Conservation (phyloP, 83 land plant species). For the Thuja plicata region DNA sequence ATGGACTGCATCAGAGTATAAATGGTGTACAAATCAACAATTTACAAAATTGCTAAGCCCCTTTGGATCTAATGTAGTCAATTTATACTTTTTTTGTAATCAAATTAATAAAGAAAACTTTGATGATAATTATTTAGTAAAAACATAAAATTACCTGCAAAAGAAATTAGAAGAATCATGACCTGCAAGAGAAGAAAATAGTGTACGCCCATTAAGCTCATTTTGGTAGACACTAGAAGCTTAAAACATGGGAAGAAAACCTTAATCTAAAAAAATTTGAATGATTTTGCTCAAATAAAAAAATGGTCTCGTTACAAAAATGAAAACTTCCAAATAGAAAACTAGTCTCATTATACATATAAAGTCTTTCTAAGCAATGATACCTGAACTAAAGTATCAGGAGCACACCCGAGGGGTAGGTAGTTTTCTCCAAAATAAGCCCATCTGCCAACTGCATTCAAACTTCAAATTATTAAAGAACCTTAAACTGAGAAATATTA, state of each 20-base stretch:
- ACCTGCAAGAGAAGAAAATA: constrained; percentile 7
- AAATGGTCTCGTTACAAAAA: not conserved
- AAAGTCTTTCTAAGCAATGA: not conserved
- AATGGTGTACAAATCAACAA: not conserved
- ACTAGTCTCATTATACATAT: not conserved
- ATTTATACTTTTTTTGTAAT: not conserved
- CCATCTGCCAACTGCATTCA: constrained; percentile 82
- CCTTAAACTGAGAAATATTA: not conserved
- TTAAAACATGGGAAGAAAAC: not conserved
- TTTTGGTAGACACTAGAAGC: not conserved
- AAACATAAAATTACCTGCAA: not conserved
- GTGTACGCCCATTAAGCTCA: not conserved
- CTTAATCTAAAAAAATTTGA: not conserved
- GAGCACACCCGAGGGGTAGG: constrained; percentile 93
- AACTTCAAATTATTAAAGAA: not conserved
- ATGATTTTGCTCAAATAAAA: not conserved
- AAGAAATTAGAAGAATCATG: not conserved
- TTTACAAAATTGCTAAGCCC: not conserved
- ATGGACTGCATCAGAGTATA: not conserved
- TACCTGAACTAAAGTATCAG: constrained; percentile 98
- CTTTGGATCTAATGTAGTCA: not conserved
- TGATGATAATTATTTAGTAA: too few species aligned
- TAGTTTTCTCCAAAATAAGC: constrained; percentile 81
- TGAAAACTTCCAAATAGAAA: not conserved
- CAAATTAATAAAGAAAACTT: not conserved